phyloP scores from a whole-genome alignment of 345 rosid genomes.

The Sisymbrium altissimum region DNA sequence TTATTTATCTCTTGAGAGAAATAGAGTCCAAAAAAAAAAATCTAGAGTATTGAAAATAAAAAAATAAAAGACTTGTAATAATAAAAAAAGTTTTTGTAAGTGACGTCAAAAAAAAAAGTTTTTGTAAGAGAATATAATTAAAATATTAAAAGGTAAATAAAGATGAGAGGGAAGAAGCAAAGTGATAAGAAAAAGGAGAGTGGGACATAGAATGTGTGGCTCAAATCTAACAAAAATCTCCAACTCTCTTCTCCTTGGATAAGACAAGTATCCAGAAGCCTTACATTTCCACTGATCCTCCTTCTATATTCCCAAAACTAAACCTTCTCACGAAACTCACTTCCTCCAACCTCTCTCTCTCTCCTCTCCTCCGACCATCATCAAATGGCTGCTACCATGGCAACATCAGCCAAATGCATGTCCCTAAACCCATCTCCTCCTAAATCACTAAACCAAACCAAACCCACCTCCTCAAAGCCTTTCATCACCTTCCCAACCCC shows the following conservation, averaged over 20 bases:
- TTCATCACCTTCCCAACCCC: constrained; percentile 24
- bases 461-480: constrained; percentile 27
- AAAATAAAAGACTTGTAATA: no score
- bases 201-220: constrained; percentile 21
- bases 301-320: constrained; percentile 21
- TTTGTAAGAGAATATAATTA: no score
- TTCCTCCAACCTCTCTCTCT: neutral
- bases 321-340: neutral
- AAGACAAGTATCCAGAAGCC: constrained; percentile 56
- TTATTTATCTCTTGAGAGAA: no score
- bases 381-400: constrained; percentile 60
- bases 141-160: neutral
- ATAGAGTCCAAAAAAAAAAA: no score
- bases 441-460: constrained; percentile 43
- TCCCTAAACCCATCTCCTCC: constrained; percentile 41
- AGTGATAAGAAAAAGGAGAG: constrained; percentile 30
- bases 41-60: no score
- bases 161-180: neutral
- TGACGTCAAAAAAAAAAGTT: no score
- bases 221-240: constrained; percentile 30
- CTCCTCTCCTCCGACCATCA: neutral
- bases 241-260: constrained; percentile 44
- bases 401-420: constrained; percentile 67
- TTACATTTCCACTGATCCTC: constrained; percentile 39
- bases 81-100: no score